These are phyloP conservation scores for Thraustochytrium sp. DNA, from an alignment of 352 stramenopile genomes.

Conservation along the genomic window DNA sequence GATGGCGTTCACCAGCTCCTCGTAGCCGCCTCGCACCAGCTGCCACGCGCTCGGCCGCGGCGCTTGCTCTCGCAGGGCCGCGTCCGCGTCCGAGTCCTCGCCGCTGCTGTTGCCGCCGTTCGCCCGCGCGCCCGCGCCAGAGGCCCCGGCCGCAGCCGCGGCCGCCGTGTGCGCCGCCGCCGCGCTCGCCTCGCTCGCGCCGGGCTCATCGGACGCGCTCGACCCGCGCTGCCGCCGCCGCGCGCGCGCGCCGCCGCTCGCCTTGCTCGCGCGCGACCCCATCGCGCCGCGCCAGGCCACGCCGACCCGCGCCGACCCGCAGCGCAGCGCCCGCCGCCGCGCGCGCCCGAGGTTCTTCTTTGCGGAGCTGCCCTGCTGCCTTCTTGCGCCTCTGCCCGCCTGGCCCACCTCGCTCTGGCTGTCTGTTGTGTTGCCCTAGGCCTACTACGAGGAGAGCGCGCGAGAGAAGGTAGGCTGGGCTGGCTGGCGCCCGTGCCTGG, in stretches of 20 bases:
- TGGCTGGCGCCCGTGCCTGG: too few species aligned
- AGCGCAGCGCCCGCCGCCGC: not conserved
- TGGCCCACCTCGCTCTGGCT: too few species aligned
- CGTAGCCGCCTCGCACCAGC: conserved; percentile 61
- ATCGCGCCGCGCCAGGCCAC: not conserved
- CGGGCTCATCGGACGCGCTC: not conserved
- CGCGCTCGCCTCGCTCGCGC: not conserved
- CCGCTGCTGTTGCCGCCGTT: not conserved
- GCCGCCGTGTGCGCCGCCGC: not conserved
- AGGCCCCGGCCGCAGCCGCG: not conserved
- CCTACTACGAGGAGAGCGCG: too few species aligned
- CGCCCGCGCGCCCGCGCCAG: not conserved
- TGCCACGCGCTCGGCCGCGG: conserved; percentile 20
- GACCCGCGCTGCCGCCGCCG: not conserved
- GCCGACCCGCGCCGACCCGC: not conserved
- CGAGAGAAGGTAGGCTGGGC: too few species aligned
- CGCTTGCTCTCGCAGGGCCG: not conserved
- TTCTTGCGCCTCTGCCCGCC: too few species aligned
- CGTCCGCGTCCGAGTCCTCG: not conserved
- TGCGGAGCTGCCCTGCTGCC: not conserved
- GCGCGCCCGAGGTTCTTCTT: not conserved
- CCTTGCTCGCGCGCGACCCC: conserved; percentile 1
- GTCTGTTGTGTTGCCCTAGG: too few species aligned
- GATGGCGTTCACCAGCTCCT: conserved; percentile 92
- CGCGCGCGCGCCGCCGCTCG: not conserved